These are phyloP conservation scores for Paracorniculantispora psalliotae DNA, from an alignment of 2,329 filamentous ascomycete genomes.

Conservation along the genomic window DNA sequence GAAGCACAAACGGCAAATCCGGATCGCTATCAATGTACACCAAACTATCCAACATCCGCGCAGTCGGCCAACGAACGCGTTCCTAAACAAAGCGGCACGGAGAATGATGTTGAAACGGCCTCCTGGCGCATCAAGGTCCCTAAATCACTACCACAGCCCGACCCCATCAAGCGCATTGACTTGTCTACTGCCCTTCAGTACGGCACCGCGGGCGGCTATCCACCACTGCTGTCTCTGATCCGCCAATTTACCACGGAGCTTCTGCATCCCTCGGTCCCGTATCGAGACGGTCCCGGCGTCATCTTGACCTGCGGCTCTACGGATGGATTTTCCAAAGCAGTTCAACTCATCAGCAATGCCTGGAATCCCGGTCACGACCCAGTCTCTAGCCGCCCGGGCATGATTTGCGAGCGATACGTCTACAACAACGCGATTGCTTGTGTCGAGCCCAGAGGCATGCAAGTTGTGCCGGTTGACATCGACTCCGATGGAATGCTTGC, in stretches of 20 bases:
- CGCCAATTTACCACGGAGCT: slow-evolving; percentile 71
- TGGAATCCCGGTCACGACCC: slow-evolving; percentile 68
- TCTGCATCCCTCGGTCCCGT: slow-evolving; percentile 77
- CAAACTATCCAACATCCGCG: slow-evolving; percentile 47
- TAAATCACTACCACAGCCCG: slow-evolving; percentile 53
- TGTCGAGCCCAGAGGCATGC: slow-evolving; percentile 62
- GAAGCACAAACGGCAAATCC: slow-evolving; percentile 75
- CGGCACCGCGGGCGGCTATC: slow-evolving; percentile 76
- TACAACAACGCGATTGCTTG: slow-evolving; percentile 74
- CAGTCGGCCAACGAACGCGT: slow-evolving; percentile 16
- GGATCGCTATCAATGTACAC: slow-evolving; percentile 66
- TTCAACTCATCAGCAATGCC: slow-evolving; percentile 70
- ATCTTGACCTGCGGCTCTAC: slow-evolving; percentile 77
- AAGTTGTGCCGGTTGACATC: slow-evolving; percentile 67
- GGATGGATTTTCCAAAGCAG: slow-evolving; percentile 74
- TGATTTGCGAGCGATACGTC: slow-evolving; percentile 75
- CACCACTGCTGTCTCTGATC: slow-evolving; percentile 70
- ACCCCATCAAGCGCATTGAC: slow-evolving; percentile 69
- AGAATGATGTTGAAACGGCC: slow-evolving; percentile 31
- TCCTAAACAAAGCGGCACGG: slow-evolving; percentile 13
- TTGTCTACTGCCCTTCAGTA: slow-evolving; percentile 81
- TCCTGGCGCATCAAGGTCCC: slow-evolving; percentile 63
- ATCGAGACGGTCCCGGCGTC: slow-evolving; percentile 69
- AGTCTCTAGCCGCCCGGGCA: slow-evolving; percentile 63
- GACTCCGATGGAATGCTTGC: slow-evolving; percentile 78